These are phyloP conservation scores for Penicillium simplicissimum DNA, from an alignment of 495 filamentous ascomycete genomes.

Conservation along the genomic window DNA sequence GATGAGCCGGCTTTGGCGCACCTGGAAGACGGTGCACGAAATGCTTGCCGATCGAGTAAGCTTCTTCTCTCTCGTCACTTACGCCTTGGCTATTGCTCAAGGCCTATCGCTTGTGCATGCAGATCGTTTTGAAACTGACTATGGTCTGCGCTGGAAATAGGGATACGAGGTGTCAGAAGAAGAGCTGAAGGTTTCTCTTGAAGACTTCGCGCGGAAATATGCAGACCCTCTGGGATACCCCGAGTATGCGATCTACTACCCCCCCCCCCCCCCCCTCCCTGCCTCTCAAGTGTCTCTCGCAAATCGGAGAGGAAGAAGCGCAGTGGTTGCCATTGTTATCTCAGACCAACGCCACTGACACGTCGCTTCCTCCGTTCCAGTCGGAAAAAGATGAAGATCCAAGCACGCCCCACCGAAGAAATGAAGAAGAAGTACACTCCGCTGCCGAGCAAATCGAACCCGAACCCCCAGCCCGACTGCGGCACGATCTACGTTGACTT, in stretches of 20 bases:
- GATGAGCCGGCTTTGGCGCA: conserved; percentile 77
- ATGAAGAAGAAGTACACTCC: conserved; percentile 85
- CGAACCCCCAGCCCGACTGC: conserved; percentile 66
- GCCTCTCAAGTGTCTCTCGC: not conserved
- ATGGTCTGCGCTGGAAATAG: conserved; percentile 43
- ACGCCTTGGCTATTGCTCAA: not conserved
- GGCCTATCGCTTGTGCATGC: not conserved
- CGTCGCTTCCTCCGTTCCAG: conserved; percentile 43
- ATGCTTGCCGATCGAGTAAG: conserved; percentile 81
- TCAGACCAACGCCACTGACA: conserved; percentile 29
- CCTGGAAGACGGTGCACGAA: conserved; percentile 83
- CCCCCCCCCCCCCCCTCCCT: not conserved
- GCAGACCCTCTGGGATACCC: conserved; percentile 66
- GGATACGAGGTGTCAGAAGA: conserved; percentile 90
- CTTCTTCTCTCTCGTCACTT: not conserved
- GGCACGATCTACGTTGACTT: conserved; percentile 95
- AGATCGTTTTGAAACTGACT: conserved; percentile 17
- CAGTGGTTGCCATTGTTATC: not conserved
- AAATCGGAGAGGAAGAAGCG: not conserved
- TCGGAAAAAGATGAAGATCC: conserved; percentile 81
- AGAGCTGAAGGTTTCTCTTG: conserved; percentile 79
- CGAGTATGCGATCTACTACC: conserved; percentile 57
- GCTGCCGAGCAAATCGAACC: conserved; percentile 61
- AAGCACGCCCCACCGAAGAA: conserved; percentile 72
- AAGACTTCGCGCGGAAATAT: conserved; percentile 70